Evolutionary conservation across 1,139 yeast species (phyloP).

Genomic region (Taphrina wiesneri): DNA sequence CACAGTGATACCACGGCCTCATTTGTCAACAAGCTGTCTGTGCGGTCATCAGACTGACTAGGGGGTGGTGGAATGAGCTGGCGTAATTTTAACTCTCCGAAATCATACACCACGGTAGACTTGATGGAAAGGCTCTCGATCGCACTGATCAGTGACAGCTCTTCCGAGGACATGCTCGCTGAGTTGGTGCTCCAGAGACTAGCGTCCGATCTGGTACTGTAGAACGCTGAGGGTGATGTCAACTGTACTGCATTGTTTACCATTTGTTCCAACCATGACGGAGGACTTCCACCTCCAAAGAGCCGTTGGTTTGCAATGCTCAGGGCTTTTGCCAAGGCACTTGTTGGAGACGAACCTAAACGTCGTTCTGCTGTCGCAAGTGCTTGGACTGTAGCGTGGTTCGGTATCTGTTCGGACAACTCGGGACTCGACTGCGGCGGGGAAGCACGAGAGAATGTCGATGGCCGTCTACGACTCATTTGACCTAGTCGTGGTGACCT

Average conservation of each 20-base stretch:
- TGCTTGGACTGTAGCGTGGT: slow-evolving; percentile 22
- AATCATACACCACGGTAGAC: slow-evolving; percentile 81
- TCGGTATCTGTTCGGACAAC: background rate
- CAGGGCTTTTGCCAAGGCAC: slow-evolving; percentile 82
- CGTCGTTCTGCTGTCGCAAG: slow-evolving; percentile 31
- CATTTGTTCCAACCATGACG: slow-evolving; percentile 34
- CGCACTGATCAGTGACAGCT: slow-evolving; percentile 81
- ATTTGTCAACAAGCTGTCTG: slow-evolving; percentile 56
- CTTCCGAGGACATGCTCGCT: slow-evolving; percentile 40
- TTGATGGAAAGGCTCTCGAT: slow-evolving; percentile 8
- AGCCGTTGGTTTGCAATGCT: slow-evolving; percentile 84
- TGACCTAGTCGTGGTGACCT: slow-evolving; percentile 67
- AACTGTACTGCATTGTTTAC: slow-evolving; percentile 19
- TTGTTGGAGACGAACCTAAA: slow-evolving; percentile 68
- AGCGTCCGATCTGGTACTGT: background rate
- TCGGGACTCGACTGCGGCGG: slow-evolving; percentile 43
- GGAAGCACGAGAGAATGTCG: slow-evolving; percentile 80
- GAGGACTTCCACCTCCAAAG: slow-evolving; percentile 56
- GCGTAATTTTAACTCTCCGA: slow-evolving; percentile 86
- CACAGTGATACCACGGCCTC: slow-evolving; percentile 62
- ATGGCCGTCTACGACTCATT: slow-evolving; percentile 80
- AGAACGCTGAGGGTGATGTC: background rate
- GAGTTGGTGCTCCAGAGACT: slow-evolving; percentile 13
- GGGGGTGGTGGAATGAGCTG: slow-evolving; percentile 82
- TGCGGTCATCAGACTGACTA: slow-evolving; percentile 41